Evolutionary conservation across 768 basidiomycete species (phyloP).

Genomic region (Clitopilus passeckerianus): DNA sequence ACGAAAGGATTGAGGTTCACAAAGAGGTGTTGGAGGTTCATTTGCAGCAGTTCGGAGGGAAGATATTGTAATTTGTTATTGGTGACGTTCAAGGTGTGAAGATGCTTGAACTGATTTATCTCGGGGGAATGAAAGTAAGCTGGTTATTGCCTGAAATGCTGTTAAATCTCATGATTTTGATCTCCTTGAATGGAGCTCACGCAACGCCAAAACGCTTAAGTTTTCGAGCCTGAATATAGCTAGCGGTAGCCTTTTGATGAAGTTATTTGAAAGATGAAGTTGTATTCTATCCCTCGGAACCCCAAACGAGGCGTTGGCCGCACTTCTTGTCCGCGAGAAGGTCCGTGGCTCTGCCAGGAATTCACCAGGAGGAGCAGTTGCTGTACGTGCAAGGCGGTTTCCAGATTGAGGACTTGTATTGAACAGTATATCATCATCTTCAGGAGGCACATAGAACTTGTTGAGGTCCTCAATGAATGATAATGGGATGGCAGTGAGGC

Average conservation of each 20-base stretch:
- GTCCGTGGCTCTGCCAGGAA: slow-evolving; percentile 7
- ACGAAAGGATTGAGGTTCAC: slow-evolving; percentile 63
- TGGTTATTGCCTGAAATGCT: slow-evolving; percentile 47
- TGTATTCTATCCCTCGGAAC: slow-evolving; percentile 46
- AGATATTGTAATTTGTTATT: slow-evolving; percentile 55
- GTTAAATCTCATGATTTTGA: background rate
- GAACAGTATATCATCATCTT: slow-evolving; percentile 20
- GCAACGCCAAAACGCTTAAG: slow-evolving; percentile 57
- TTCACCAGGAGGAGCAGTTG: slow-evolving; percentile 25
- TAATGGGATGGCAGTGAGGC: slow-evolving; percentile 45
- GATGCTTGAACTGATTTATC: slow-evolving; percentile 45
- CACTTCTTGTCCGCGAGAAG: slow-evolving; percentile 21
- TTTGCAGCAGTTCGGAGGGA: slow-evolving; percentile 59
- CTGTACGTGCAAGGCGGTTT: slow-evolving; percentile 26
- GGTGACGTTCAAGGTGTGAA: slow-evolving; percentile 58
- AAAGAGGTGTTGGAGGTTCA: slow-evolving; percentile 43
- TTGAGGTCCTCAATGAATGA: slow-evolving; percentile 41
- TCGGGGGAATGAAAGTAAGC: slow-evolving; percentile 59
- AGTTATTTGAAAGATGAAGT: slow-evolving; percentile 52
- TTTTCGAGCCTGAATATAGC: slow-evolving; percentile 54
- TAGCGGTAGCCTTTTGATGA: slow-evolving; percentile 46
- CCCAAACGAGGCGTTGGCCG: slow-evolving; percentile 26
- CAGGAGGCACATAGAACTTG: slow-evolving; percentile 39
- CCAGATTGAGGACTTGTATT: slow-evolving; percentile 6
- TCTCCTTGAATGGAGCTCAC: slow-evolving; percentile 34